Base-by-base conservation (phyloP, 2,329 filamentous ascomycete genomes). In the Lomentospora prolificans region DNA sequence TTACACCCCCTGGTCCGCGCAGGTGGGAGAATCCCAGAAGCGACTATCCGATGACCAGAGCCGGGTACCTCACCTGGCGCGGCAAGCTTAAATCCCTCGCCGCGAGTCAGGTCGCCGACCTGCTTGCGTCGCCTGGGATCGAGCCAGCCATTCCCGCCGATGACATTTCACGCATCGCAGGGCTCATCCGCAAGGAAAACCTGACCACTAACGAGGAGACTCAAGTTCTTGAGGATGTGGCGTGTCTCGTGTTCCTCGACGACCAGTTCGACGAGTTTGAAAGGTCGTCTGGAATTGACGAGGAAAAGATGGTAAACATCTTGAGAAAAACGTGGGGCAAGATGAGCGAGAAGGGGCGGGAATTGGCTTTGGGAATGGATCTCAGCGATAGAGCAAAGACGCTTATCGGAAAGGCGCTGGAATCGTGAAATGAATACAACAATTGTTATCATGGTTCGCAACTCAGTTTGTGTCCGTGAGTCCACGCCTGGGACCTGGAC, bases 261-360 rank as follows among this genome's bases (percentile, higher is more conserved):
- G 89, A 92, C 66, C 87, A 94, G 66, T 87, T 95, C 60, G 89
- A 91, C 63, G 81, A 79, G 53, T 95, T 94, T 69, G 86, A 89
- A 74, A 76, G 68, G 61, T 75, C 78, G 65, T 77, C 80, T 27
- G 78, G 84, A 55, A 66, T 77, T 14, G 86, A 90, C 64, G 87
- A 92, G 70, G 85, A 83, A 53, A 95, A 94, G 76, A 82, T 90
- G 58, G 67, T 92, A 19, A 72, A 71, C 17, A 89, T 90, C 60
- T 66, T 90, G 66, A 73, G 73, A 62, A 89, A 89, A 78, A 89
- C 86, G 12, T 89, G 86, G 86, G 82, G 64, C 51, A 90, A 90
- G 75, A 90, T 89, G 86, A 81, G 80, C 51, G 75, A 78, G 33
- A 68, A 68, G 57, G 86, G 86, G 1, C 74, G 77, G 59, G 75